phyloP scores from a whole-genome alignment of 768 basidiomycete species.

The Tubosaeta sp. region DNA sequence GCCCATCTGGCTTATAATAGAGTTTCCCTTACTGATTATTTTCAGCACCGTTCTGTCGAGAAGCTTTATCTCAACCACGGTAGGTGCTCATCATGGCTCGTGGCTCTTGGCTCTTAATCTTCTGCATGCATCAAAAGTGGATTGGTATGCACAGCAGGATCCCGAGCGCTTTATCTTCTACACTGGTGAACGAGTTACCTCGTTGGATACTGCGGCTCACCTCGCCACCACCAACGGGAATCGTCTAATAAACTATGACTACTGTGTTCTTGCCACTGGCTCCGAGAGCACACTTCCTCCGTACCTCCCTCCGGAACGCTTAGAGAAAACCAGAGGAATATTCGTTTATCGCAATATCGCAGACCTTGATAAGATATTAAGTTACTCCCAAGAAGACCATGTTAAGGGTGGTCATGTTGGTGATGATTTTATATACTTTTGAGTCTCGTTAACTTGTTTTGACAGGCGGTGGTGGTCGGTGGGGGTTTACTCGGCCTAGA shows the following conservation, averaged over 20 bases:
- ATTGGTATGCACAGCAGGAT: constrained; percentile 59
- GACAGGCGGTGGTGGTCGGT: neutral
- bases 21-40: constrained; percentile 51
- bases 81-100: neutral
- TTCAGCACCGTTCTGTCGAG: constrained; percentile 54
- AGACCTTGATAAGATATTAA: constrained; percentile 61
- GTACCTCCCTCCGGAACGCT: constrained; percentile 42
- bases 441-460: neutral
- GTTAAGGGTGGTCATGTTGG: constrained; percentile 33
- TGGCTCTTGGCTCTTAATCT: neutral
- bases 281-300: constrained; percentile 61
- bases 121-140: constrained; percentile 28
- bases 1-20: constrained; percentile 52
- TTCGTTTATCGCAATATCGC: constrained; percentile 72
- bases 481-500: constrained; percentile 1
- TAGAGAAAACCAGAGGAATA: constrained; percentile 45
- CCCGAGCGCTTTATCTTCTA: constrained; percentile 52
- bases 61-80: constrained; percentile 57
- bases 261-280: constrained; percentile 66
- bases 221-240: constrained; percentile 45
- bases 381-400: constrained; percentile 46
- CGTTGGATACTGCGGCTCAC: constrained; percentile 36
- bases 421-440: neutral
- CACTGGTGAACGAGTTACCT: constrained; percentile 44
- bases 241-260: constrained; percentile 49